Percentiles rank a stretch among this genome's conserved stretches.
phyloP scores from a whole-genome alignment of 768 basidiomycete species.

The Hirschioporus abietinus region DNA sequence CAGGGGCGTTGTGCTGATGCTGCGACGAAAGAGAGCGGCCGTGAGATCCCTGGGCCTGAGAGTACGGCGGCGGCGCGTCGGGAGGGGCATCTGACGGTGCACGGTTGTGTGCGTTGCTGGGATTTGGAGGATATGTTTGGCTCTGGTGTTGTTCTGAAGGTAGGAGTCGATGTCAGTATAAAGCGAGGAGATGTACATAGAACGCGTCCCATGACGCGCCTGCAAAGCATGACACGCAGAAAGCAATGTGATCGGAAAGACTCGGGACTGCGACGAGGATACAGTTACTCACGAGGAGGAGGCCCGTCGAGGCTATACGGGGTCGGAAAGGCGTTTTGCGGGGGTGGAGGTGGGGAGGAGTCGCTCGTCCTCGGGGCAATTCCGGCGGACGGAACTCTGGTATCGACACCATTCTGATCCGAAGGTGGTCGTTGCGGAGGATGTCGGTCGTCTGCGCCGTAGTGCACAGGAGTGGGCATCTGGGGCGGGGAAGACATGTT shows the following conservation, averaged over 20 bases:
- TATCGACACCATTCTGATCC: background rate
- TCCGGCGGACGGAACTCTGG: background rate
- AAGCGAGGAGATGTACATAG: too few species aligned
- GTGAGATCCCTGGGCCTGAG: background rate
- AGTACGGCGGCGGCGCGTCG: background rate
- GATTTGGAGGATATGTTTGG: background rate
- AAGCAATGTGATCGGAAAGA: background rate
- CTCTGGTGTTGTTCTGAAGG: background rate
- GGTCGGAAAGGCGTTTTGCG: constrained; percentile 7
- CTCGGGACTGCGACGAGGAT: background rate
- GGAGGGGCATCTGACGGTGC: background rate
- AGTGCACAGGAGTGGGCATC: background rate
- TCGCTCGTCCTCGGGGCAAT: background rate
- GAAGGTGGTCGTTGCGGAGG: background rate
- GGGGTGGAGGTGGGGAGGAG: constrained; percentile 7
- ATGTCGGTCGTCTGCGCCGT: background rate
- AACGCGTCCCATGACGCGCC: too few species aligned
- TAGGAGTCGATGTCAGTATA: too few species aligned
- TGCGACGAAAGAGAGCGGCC: background rate
- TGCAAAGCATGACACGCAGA: too few species aligned
- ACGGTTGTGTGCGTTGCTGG: background rate
- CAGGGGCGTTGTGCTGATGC: background rate
- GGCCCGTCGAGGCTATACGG: background rate
- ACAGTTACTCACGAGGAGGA: background rate
- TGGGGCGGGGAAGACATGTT: background rate